A percentile compares a stretch with the other conserved stretches of the same genome.
These are phyloP conservation scores for Gracilaria vermiculophylla DNA, from an alignment of 23 red algal species.

Conservation along the genomic window DNA sequence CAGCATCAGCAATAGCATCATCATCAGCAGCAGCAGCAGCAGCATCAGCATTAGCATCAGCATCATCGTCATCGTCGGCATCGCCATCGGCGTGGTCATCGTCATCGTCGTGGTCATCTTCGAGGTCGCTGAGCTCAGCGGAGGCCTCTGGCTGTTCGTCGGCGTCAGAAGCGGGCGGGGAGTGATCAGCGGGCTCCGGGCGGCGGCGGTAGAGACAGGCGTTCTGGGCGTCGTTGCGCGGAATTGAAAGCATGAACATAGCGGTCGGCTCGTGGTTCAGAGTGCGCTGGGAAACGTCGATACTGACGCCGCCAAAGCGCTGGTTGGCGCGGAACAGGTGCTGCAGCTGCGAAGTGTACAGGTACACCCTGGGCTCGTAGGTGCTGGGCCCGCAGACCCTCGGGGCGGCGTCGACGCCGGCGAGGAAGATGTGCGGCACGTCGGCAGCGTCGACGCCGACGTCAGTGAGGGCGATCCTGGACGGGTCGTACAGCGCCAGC, in stretches of 20 bases:
- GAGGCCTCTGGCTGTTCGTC: background rate
- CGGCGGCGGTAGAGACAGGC: constrained; percentile 19
- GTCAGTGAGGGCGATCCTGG: constrained; percentile 7
- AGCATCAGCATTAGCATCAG: too few species aligned
- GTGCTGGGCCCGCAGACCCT: background rate
- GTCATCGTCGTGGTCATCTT: background rate
- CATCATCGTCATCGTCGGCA: background rate
- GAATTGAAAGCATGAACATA: constrained; percentile 16
- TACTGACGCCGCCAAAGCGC: background rate
- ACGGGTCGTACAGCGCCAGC: background rate
- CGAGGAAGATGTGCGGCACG: constrained; percentile 11
- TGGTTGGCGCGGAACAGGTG: constrained; percentile 15
- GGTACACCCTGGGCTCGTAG: background rate
- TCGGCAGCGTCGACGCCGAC: constrained; percentile 9
- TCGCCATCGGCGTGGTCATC: background rate
- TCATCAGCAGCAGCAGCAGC: too few species aligned
- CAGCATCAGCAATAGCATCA: background rate
- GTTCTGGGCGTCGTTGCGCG: background rate
- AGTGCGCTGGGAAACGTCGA: background rate
- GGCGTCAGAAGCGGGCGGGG: background rate
- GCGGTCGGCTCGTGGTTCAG: background rate
- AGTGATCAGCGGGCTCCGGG: too few species aligned
- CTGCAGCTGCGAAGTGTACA: constrained; percentile 1
- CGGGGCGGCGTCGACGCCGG: background rate
- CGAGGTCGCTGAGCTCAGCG: too few species aligned